Evolutionary conservation across 441 rosid species (phyloP), one percentile per base, ranked within the genome.

Genomic region (Melastoma candidum): DNA sequence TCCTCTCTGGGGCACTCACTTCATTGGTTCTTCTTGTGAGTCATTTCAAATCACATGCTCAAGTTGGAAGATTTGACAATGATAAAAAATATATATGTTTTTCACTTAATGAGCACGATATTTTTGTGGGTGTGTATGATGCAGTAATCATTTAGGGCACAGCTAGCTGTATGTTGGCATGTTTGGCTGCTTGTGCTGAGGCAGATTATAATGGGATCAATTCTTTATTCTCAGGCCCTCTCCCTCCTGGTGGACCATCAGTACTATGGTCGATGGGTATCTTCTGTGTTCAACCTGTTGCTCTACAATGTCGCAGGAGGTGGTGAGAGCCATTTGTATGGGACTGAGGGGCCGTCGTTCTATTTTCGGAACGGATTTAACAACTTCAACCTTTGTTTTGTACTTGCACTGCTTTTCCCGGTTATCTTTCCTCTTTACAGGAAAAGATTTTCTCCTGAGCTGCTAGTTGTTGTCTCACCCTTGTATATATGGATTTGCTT

Each of bases 281-380:
- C 97, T 11, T 92, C 97, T 32, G 73, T 86, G 69, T 56, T 84
- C 60, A 88, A 92, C 70, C 88, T 88, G 65, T 64, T 85, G 79
- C 26, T 78, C 14, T 92, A 88, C 73, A 92, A 92, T 77, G 92
- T 92, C 68, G 43, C 73, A 24, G 97, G 97, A 56, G 98, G 98
- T 68, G 90, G 90, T 58, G 95, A 88, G 74, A 88, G 98, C 77
- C 95, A 88, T 68, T 76, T 88, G 58, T 92, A 88, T 68, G 97
- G 98, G 61, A 76, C 74, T 60, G 98, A 92, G 71, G 97, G 86
- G 39, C 61, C 72, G 14, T 63, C 71, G 3, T 88, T 76, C 69
- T 88, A 88, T 69, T 63, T 86, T 61, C 76, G 84, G 77, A 92
- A 92, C 62, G 95, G 81, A 27, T 84, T 92, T 64, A 92, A 88